Evolutionary conservation across 768 basidiomycete genomes (phyloP), one percentile per base, ranked within the genome.

Genomic region (Pisolithus sp.): DNA sequence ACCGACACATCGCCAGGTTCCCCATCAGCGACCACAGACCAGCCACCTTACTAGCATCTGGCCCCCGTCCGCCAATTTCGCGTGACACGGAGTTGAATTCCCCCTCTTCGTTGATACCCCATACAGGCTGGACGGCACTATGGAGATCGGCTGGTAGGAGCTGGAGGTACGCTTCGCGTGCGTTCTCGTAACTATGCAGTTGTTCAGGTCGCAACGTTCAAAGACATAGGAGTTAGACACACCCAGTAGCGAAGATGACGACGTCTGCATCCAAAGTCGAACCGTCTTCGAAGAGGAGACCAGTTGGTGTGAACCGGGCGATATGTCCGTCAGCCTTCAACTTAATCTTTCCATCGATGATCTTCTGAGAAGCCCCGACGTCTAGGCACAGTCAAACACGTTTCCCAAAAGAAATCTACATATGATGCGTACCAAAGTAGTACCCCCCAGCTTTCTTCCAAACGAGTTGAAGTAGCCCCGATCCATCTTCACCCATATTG

Each of bases 1-100:
- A 86, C 0, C 85, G 73, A 51, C 77, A 78, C 54, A 80, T 56
- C 0, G 80, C 80, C 7, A 87, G 63, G 59, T 83, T 84, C 9
- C 85, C 84, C 66, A 82, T 72, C 73, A 81, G 77, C 53, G 66
- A 74, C 81, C 82, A 86, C 38, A 82, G 52, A n/a, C 65, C 67
- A 31, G 54, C 54, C 12, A 62, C 28, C 34, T 42, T 49, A 9
- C 57, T 46, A 0, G 50, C 58, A 2, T 58, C 49, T 31, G 56
- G 45, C 20, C 40, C 12, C 1, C 54, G 70, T 17, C 77, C 59
- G 21, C 82, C 83, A 28, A 79, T 58, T 54, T 79, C 76, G 21
- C 76, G 70, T 69, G 71, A 82, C 17, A 42, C 24, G 10, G 15
- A 46, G 38, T 53, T 41, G 18, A 31, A 6, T 21, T 70, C 68